Evolutionary conservation across 1,284 basidiomycete species (phyloP).

Genomic region (Schizophyllum amplum): DNA sequence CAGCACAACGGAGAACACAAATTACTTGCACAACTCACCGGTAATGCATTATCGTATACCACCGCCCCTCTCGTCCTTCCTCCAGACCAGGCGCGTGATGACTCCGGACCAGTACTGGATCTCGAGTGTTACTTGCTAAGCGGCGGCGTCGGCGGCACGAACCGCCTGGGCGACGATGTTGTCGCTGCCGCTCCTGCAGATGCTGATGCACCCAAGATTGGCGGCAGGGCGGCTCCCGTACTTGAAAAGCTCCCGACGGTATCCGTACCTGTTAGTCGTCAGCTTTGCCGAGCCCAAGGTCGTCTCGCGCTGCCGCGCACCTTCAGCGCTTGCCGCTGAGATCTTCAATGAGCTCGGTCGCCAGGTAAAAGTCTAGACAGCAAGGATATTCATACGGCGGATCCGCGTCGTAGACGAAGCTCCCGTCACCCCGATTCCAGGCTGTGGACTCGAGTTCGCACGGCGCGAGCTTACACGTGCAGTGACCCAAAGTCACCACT

Average conservation of each 20-base stretch:
- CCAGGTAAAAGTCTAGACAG: constrained; percentile 95
- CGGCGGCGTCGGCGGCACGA: constrained; percentile 42
- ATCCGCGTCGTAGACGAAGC: constrained; percentile 6
- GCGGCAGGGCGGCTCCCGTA: too few relatives aligned
- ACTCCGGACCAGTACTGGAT: constrained; percentile 99
- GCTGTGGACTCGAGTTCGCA: too few relatives aligned
- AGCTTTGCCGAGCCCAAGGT: too few relatives aligned
- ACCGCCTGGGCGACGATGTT: too few relatives aligned
- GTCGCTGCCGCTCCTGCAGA: too few relatives aligned
- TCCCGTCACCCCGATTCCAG: not conserved
- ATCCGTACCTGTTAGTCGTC: too few relatives aligned
- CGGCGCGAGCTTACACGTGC: too few relatives aligned
- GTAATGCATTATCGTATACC: constrained; percentile 98
- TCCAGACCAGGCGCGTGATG: constrained; percentile 98
- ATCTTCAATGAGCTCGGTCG: constrained; percentile 57
- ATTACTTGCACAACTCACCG: constrained; percentile 53
- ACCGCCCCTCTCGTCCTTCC: constrained; percentile 90
- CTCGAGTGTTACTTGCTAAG: constrained; percentile 83
- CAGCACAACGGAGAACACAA: constrained; percentile 4
- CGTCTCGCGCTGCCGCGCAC: too few relatives aligned
- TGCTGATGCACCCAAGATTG: too few relatives aligned
- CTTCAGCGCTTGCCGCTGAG: too few relatives aligned
- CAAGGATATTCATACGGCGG: constrained; percentile 79
- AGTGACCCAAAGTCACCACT: too few relatives aligned
- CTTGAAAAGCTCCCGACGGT: too few relatives aligned